Evolutionary conservation across 306 rosid genomes (phyloP).

Genomic region (Pueraria montana): DNA sequence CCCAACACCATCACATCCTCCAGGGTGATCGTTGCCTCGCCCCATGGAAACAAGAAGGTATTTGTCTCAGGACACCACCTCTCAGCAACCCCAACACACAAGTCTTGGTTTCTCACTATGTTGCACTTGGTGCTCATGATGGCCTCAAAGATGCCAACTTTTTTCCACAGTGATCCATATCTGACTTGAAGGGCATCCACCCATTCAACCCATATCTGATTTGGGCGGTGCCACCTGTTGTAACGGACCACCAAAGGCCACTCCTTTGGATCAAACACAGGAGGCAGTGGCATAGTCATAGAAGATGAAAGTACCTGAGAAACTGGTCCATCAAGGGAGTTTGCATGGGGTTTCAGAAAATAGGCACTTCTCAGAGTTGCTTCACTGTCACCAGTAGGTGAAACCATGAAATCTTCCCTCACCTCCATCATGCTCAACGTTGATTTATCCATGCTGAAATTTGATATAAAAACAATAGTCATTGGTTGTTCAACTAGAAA

Average conservation of each 20-base stretch:
- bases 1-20: no score
- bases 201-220: constrained; percentile 52
- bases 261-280: constrained; percentile 10
- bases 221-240: constrained; percentile 45
- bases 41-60: constrained; percentile 61
- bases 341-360: constrained; percentile 57
- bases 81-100: constrained; percentile 53
- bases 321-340: neutral
- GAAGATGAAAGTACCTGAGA: constrained; percentile 20
- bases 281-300: neutral
- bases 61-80: constrained; percentile 59
- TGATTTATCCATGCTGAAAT: no score
- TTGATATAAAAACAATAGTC: no score
- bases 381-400: constrained; percentile 55
- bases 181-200: constrained; percentile 35
- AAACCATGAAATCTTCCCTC: constrained; percentile 59
- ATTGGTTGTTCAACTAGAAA: no score
- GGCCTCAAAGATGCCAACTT: constrained; percentile 60
- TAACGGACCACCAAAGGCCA: constrained; percentile 44
- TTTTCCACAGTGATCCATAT: constrained; percentile 55
- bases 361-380: constrained; percentile 53
- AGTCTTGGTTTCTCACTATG: constrained; percentile 13
- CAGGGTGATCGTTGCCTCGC: constrained; percentile 27
- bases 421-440: constrained; percentile 52
- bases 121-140: constrained; percentile 48